phyloP scores from a whole-genome alignment of 176 grass and related monocot genomes.

The Carex cristatella region DNA sequence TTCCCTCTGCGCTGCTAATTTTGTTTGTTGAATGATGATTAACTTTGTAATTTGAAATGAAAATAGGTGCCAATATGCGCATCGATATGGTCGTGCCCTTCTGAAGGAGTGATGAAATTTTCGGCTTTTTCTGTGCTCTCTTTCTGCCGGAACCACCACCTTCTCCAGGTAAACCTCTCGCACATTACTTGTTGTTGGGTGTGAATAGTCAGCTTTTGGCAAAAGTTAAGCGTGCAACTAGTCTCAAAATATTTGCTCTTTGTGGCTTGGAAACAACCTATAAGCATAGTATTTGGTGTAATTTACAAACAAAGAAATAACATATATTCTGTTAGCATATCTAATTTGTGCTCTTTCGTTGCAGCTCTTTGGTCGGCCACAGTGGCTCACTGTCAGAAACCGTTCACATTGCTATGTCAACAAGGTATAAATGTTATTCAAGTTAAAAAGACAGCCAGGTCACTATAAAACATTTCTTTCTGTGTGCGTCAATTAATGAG shows the following conservation, averaged over 20 bases:
- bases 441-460: neutral
- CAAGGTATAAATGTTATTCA: conserved; percentile 30
- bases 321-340: neutral
- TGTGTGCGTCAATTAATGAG: conserved; percentile 1
- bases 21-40: conserved; percentile 2
- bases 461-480: neutral
- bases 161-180: conserved; percentile 46
- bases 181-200: neutral
- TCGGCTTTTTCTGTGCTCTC: conserved; percentile 89
- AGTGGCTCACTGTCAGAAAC: conserved; percentile 80
- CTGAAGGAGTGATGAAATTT: conserved; percentile 58
- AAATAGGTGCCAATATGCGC: conserved; percentile 71
- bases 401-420: conserved; percentile 69
- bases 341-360: conserved; percentile 17
- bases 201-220: neutral
- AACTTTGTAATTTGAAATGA: conserved; percentile 6
- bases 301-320: neutral
- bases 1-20: neutral
- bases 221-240: neutral
- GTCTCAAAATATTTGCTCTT: neutral
- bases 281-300: neutral
- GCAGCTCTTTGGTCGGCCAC: conserved; percentile 81
- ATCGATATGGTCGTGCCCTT: conserved; percentile 80
- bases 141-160: conserved; percentile 78
- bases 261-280: neutral